Conservation (phyloP, 495 filamentous ascomycete genomes). For the Acidiella bohemica region DNA sequence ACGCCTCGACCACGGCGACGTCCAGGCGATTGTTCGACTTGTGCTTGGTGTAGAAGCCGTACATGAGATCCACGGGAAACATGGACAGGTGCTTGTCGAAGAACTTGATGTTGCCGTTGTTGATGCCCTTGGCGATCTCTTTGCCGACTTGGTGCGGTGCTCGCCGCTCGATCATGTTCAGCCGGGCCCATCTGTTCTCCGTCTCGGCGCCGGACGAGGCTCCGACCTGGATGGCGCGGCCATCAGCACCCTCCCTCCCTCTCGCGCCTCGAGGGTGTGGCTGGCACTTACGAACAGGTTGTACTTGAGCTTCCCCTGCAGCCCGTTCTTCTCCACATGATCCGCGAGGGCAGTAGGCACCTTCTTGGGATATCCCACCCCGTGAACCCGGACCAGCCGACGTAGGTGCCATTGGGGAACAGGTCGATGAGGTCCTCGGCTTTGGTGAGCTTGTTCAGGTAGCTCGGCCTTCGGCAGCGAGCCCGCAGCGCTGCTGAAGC, state of each 20-base stretch:
- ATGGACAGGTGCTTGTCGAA: constrained; percentile 89
- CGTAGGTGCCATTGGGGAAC: constrained; percentile 70
- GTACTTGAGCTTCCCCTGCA: constrained; percentile 75
- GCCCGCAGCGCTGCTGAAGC: no score
- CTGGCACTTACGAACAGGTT: constrained; percentile 66
- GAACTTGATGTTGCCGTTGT: constrained; percentile 77
- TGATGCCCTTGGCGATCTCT: constrained; percentile 81
- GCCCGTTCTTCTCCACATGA: constrained; percentile 77
- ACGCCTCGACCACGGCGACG: constrained; percentile 75
- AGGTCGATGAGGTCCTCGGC: constrained; percentile 67
- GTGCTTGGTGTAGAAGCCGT: constrained; percentile 72
- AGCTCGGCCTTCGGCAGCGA: constrained; percentile 60
- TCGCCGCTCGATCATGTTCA: constrained; percentile 82
- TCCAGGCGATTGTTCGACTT: constrained; percentile 61
- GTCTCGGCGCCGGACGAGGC: constrained; percentile 83
- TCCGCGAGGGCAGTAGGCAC: constrained; percentile 74
- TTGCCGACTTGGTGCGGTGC: constrained; percentile 86
- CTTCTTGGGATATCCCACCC: constrained; percentile 76
- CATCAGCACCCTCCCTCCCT: no score
- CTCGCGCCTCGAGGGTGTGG: no score
- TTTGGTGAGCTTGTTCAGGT: constrained; percentile 64
- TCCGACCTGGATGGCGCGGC: no score
- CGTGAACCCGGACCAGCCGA: constrained; percentile 66
- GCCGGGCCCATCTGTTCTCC: constrained; percentile 72
- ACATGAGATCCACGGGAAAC: constrained; percentile 77